These are phyloP conservation scores for Actinidia chinensis DNA, from an alignment of 179 eudicot genomes.

Conservation along the genomic window DNA sequence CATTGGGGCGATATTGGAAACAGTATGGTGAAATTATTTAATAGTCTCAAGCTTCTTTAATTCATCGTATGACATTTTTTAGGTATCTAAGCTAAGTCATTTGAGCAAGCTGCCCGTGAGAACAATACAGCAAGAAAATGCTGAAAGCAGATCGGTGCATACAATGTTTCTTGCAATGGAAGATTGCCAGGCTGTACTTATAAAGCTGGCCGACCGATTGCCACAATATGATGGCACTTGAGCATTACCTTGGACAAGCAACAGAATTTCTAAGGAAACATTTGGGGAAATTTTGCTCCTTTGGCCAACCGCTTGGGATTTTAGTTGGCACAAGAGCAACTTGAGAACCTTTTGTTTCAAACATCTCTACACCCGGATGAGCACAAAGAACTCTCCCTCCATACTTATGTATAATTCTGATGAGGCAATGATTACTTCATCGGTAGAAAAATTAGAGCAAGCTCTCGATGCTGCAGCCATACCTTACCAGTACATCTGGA, in stretches of 20 bases:
- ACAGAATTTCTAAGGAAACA: slow-evolving; percentile 89
- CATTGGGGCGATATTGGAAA: not conserved
- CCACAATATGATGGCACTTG: slow-evolving; percentile 87
- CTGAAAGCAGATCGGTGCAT: slow-evolving; percentile 86
- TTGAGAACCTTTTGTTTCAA: slow-evolving; percentile 77
- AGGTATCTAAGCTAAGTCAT: slow-evolving; percentile 91
- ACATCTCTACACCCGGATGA: slow-evolving; percentile 61
- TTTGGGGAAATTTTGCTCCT: slow-evolving; percentile 86
- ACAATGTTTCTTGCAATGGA: slow-evolving; percentile 98
- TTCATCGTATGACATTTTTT: not conserved
- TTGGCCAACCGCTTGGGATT: slow-evolving; percentile 88
- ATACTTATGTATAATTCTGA: slow-evolving; percentile 64
- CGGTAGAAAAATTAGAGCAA: slow-evolving; percentile 59
- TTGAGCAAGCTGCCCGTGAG: slow-evolving; percentile 98
- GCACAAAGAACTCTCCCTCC: slow-evolving; percentile 60
- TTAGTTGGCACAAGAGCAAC: slow-evolving; percentile 80
- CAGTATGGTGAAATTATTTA: not conserved
- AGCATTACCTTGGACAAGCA: slow-evolving; percentile 79
- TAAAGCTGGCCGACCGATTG: slow-evolving; percentile 89
- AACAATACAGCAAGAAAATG: slow-evolving; percentile 74
- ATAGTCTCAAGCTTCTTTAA: not conserved
- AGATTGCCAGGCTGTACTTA: slow-evolving; percentile 91
- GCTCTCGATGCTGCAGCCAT: slow-evolving; percentile 60
- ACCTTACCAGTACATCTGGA: slow-evolving; percentile 61
- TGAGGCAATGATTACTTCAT: slow-evolving; percentile 64